phyloP scores from a whole-genome alignment of 2,329 filamentous ascomycete species.

The Albophoma yamanashiensis region DNA sequence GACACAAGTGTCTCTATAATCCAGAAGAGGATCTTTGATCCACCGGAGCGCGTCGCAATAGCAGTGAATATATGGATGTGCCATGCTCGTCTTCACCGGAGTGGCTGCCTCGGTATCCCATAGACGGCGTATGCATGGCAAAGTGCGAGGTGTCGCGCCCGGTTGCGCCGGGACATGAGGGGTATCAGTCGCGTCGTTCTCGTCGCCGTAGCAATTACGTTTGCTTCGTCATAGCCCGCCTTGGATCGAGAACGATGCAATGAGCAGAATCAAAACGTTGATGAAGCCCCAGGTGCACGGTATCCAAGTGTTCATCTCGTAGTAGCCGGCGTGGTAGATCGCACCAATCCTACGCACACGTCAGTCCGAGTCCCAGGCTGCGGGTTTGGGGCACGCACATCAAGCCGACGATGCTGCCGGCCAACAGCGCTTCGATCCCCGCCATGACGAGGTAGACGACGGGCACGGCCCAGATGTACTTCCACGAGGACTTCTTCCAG shows the following conservation, averaged over 20 bases:
- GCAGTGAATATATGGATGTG: background rate
- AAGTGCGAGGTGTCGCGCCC: background rate
- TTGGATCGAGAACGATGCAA: conserved; percentile 89
- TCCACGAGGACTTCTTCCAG: conserved; percentile 44
- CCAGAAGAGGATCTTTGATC: background rate
- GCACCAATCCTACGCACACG: conserved; percentile 53
- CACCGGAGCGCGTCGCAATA: background rate
- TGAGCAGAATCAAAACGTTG: conserved; percentile 70
- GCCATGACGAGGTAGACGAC: conserved; percentile 61
- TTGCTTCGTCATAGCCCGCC: conserved; percentile 57
- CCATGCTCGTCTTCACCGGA: background rate
- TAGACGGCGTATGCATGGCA: background rate
- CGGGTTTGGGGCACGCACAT: conserved; percentile 38
- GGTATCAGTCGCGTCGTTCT: background rate
- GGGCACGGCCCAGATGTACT: conserved; percentile 61
- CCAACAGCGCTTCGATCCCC: conserved; percentile 65
- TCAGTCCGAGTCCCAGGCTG: conserved; percentile 6
- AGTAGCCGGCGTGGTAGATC: conserved; percentile 72
- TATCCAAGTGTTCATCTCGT: conserved; percentile 90
- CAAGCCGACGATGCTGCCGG: conserved; percentile 71
- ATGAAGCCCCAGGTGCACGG: conserved; percentile 81
- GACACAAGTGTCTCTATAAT: background rate
- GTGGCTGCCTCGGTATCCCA: background rate
- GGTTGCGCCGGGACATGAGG: background rate
- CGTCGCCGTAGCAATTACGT: background rate